These are phyloP conservation scores for Aureobasidium sp. DNA, from an alignment of 2,329 filamentous ascomycete species.

Conservation along the genomic window DNA sequence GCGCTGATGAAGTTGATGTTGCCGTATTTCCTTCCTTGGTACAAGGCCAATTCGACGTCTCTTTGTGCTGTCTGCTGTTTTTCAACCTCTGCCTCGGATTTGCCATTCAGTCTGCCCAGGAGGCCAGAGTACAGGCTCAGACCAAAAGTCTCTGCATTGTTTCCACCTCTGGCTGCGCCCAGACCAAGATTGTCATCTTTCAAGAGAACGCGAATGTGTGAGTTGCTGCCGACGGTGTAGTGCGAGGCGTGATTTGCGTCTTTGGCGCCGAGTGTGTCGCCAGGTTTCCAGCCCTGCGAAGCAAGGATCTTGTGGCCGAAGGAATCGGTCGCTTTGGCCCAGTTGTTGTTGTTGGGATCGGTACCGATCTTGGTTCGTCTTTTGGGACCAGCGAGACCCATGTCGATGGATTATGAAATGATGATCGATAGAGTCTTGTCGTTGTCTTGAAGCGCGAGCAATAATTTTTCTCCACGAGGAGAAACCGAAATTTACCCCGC, in stretches of 20 bases:
- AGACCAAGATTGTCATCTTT: conserved; percentile 91
- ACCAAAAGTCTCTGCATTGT: conserved; percentile 66
- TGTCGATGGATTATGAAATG: conserved; percentile 29
- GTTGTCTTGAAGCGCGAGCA: not conserved
- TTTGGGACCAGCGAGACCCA: conserved; percentile 60
- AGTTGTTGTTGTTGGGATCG: conserved; percentile 94
- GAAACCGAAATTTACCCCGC: conserved; percentile 6
- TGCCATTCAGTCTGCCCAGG: conserved; percentile 83
- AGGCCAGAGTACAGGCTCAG: conserved; percentile 81
- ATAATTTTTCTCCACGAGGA: conserved; percentile 7
- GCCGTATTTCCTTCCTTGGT: conserved; percentile 69
- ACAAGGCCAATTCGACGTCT: conserved; percentile 64
- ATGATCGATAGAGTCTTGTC: not conserved
- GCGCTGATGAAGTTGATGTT: conserved; percentile 79
- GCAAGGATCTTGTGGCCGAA: conserved; percentile 89
- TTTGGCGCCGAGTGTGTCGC: conserved; percentile 71
- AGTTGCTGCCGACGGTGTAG: conserved; percentile 72
- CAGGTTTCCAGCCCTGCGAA: conserved; percentile 84
- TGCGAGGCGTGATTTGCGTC: conserved; percentile 67
- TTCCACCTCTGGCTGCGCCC: conserved; percentile 69
- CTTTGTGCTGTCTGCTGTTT: conserved; percentile 62
- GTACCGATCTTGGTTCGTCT: conserved; percentile 67
- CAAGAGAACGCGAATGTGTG: conserved; percentile 75
- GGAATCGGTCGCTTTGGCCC: conserved; percentile 71
- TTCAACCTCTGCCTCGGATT: conserved; percentile 64